Base-by-base conservation (phyloP, 768 basidiomycete genomes). In the Leccinum subgranulosum region DNA sequence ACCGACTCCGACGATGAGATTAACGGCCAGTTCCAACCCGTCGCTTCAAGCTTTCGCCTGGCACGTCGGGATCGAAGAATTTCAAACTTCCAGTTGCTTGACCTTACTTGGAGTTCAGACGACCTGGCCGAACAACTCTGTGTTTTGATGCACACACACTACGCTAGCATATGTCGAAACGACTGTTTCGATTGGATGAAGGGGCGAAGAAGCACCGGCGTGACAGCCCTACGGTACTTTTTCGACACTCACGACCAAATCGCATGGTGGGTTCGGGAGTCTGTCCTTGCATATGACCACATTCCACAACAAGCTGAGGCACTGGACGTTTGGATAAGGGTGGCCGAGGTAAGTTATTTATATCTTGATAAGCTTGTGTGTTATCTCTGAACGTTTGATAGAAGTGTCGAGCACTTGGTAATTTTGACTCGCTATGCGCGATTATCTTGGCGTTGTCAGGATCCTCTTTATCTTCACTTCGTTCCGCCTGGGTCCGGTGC, bases 91-190 rank as follows among this genome's bases (percentile, higher is more conserved):
- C 47, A 39, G 15, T 28, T 28, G 7, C n/a, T 55, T 9, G 43
- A 43, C 17, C 67, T 83, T 12, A 81, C 84, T 61, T 76, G 89
- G 57, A 85, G 90, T 62, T 79, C 90, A 2, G 66, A 79, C 21
- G 84, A 87, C 55, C 66, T 96, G 33, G 92, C 92, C 0, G 84
- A 92, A 45, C 92, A 95, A 64, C 76, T 96, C 46, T 85, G 87
- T n/a, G 73, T 94, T 47, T 76, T 85, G 59, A 91, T 95, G 69
- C 84, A 80, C 55, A 73, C 78, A 36, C 76, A 86, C 6, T 96
- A 94, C 70, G 72, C 76, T 58, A 84, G 83, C 66, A 83, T 94
- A 55, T 81, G 82, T 9, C 79, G 84, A 7, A 82, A 83, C 43
- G 92, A 95, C 64, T 96, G 90, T 69, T 75, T 96, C 31, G 68